Conservation (phyloP, 106 monocot genomes). For the Phalaenopsis aphrodite region DNA sequence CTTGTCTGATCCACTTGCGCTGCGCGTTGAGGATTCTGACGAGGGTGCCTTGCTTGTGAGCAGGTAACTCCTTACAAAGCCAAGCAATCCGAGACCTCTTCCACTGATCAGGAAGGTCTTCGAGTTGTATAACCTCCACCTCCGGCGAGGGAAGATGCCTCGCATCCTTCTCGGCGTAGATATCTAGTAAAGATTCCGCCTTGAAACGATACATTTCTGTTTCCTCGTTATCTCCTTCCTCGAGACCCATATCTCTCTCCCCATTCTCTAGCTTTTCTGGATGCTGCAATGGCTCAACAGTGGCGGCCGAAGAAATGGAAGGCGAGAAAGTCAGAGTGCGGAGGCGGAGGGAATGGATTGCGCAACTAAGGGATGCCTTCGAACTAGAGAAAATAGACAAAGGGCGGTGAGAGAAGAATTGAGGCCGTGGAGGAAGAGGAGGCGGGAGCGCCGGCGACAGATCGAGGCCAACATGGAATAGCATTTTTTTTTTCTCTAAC, state of each 20-base stretch:
- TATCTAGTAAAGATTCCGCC: conserved; percentile 5
- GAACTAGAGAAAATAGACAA: not conserved
- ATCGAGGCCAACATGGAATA: no score
- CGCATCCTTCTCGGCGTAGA: conserved; percentile 28
- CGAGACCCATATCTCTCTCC: not conserved
- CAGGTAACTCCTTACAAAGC: conserved; percentile 95
- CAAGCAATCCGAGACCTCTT: conserved; percentile 77
- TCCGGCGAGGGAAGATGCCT: conserved; percentile 31
- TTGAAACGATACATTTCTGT: conserved; percentile 9
- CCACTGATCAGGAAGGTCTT: conserved; percentile 97
- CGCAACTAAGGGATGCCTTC: not conserved
- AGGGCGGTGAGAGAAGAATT: not conserved
- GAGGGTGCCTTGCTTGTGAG: conserved; percentile 66
- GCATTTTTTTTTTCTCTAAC: no score
- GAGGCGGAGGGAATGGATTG: not conserved
- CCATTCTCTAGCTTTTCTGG: not conserved
- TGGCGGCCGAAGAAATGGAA: not conserved
- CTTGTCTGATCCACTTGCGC: conserved; percentile 85
- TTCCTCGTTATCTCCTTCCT: not conserved
- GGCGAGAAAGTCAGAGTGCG: not conserved
- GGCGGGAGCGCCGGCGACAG: not conserved
- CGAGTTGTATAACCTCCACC: conserved; percentile 62
- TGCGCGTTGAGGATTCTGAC: conserved; percentile 82
- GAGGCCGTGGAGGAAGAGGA: conserved; percentile 5
- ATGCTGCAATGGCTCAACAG: not conserved